phyloP scores from a whole-genome alignment of 2,329 filamentous ascomycete species.

The Claviceps monticola region DNA sequence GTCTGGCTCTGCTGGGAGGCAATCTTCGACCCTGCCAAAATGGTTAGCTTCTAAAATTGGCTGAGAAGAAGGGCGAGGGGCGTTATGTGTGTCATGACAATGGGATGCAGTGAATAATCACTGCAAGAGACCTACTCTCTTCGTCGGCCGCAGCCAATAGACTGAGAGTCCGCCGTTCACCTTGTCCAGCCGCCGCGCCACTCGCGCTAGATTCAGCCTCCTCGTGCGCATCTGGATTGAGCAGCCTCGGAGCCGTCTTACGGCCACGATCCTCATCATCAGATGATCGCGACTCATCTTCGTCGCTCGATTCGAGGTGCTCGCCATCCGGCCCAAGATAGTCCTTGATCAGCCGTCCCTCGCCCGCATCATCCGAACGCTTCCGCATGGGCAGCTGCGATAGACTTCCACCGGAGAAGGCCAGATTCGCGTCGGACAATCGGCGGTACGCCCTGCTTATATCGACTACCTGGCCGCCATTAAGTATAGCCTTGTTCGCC shows the following conservation, averaged over 20 bases:
- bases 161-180: conserved; percentile 37
- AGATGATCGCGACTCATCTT: conserved; percentile 48
- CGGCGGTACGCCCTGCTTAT: conserved; percentile 56
- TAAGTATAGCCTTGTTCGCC: conserved; percentile 33
- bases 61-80: neutral
- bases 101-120: no score
- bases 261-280: conserved; percentile 56
- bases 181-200: conserved; percentile 18
- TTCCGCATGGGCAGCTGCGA: conserved; percentile 47
- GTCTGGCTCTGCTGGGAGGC: conserved; percentile 29
- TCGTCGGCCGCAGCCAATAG: conserved; percentile 63
- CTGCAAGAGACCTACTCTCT: conserved; percentile 46
- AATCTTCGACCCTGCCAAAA: conserved; percentile 34
- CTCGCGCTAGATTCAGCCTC: conserved; percentile 21
- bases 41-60: neutral
- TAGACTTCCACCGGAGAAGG: conserved; percentile 48
- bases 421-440: conserved; percentile 57
- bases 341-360: conserved; percentile 53
- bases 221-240: conserved; percentile 26
- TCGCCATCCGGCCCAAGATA: conserved; percentile 53
- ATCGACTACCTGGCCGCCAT: conserved; percentile 49
- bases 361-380: conserved; percentile 24
- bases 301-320: conserved; percentile 54
- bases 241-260: conserved; percentile 36
- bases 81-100: no score